Evolutionary conservation across 805 yeast genomes (phyloP), one percentile per base, ranked within the genome.

Genomic region (Grigorovia transvaalensis): DNA sequence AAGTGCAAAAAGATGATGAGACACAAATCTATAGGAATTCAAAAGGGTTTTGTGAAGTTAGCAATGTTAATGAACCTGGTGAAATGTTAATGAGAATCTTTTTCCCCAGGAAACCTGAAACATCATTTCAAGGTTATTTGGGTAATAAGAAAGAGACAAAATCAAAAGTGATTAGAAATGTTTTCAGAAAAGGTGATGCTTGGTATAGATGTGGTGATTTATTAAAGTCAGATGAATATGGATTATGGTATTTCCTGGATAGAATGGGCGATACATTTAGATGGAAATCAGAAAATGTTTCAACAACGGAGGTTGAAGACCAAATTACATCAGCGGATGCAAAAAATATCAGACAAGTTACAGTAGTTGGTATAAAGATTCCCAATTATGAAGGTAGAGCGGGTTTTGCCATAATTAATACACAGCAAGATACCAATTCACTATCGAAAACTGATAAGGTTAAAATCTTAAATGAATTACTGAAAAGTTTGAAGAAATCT

Each of bases 201-300:
- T 90, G 88, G 85, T 84, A 85, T 61, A 76, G 96, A 62, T 78
- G 88, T 29, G 97, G 96, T 45, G 98, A 90, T 66, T 74, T 90
- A 57, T 73, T 91, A 62, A 80, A 73, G 58, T 70, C 74, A 64
- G 96, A 88, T 66, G 73, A 73, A 30, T 76, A 82, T 56, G 85
- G 88, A 0, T 70, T 83, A 57, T 75, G 85, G 65, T 88, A 84
- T 68, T 90, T 90, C 67, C 88, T 89, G 46, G 98, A 90, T 72
- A 75, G 98, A 62, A 70, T 91, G 62, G 98, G 98, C 44, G 98
- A 90, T 64, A 91, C 97, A 0, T 90, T 86, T 72, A 76, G 98
- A 59, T 90, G 98, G 98, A 91, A 88, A 71, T 85, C 95, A 1
- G 98, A 90, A 70, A 90, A 90, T 66, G 96, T 91, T 11, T 82